Evolutionary conservation across 208 protist species (phyloP), one percentile per base, ranked within the genome.

Genomic region (Trypanosoma avium): DNA sequence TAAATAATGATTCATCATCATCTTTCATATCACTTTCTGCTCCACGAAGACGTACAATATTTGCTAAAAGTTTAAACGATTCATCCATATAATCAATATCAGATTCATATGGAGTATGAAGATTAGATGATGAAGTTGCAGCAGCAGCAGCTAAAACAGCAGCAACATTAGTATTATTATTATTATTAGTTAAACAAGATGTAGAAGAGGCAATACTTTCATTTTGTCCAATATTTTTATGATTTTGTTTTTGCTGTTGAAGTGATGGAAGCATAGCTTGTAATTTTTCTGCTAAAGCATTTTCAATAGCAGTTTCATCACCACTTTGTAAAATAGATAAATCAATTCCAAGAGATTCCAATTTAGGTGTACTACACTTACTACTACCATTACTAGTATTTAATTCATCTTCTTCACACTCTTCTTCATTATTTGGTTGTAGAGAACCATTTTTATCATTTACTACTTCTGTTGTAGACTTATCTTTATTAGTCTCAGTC

Each of bases 51-150:
- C 84, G 84, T 53, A 97, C 91, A 61, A 92, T 55, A 49, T 84
- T 84, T 22, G 90, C 77, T 26, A 97, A 67, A 12, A 94, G 72
- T 61, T 96, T 86, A 65, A 96, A 97, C 15, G 85, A 77, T 22
- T 90, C 89, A 48, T 96, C 91, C 81, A 97, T 88, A 72, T 94
- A 97, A 68, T 96, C 88, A 57, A 97, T 83, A 52, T 97, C 86
- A 36, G 57, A 88, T 29, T 58, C 67, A 80, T 97, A 97, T 19
- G 93, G 83, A 19, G 45, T 56, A 63, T 58, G 22, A 56, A 70
- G 13, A 55, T 48, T 12, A 54, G 32, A 10, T 42, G 54, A 29
- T 49, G 27, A 8, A 21, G 33, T 38, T 55, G 35, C 12, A 19
- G 10, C 15, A 13, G 32, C 32, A n/a, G 47, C 29, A 22, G 22